phyloP scores from a whole-genome alignment of 116 monocot species.

The Iris pallida region DNA sequence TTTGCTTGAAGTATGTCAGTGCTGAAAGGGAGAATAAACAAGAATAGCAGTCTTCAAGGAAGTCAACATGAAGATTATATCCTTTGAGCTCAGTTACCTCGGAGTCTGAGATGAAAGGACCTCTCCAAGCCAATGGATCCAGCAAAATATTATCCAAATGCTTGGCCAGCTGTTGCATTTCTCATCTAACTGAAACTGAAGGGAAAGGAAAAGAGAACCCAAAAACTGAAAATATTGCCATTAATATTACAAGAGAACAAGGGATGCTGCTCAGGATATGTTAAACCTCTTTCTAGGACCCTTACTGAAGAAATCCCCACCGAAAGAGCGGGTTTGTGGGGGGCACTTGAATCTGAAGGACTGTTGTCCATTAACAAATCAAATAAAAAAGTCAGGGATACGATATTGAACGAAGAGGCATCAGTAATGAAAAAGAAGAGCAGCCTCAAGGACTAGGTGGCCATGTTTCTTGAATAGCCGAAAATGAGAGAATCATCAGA shows the following conservation, averaged over 20 bases:
- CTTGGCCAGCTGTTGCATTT: neutral
- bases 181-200: slow-evolving; percentile 13
- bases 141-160: slow-evolving; percentile 14
- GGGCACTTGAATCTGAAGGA: slow-evolving; percentile 6
- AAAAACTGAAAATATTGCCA: slow-evolving; percentile 7
- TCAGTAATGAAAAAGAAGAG: slow-evolving; percentile 54
- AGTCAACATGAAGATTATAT: slow-evolving; percentile 7
- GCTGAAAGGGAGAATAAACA: slow-evolving; percentile 25
- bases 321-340: slow-evolving; percentile 7
- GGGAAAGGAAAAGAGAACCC: slow-evolving; percentile 5
- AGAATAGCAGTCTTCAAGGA: neutral
- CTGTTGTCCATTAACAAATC: slow-evolving; percentile 6
- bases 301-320: slow-evolving; percentile 35
- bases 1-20: slow-evolving; percentile 49
- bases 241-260: slow-evolving; percentile 17
- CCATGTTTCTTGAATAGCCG: slow-evolving; percentile 38
- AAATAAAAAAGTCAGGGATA: neutral
- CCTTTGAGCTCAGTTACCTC: slow-evolving; percentile 6
- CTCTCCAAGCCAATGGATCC: neutral
- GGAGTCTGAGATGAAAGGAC: neutral
- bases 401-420: slow-evolving; percentile 12
- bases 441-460: slow-evolving; percentile 73
- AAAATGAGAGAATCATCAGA: no score
- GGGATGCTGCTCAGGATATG: slow-evolving; percentile 70
- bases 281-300: slow-evolving; percentile 64